phyloP scores from a whole-genome alignment of 2,329 filamentous ascomycete genomes.

The Paracamarosporium sp. region DNA sequence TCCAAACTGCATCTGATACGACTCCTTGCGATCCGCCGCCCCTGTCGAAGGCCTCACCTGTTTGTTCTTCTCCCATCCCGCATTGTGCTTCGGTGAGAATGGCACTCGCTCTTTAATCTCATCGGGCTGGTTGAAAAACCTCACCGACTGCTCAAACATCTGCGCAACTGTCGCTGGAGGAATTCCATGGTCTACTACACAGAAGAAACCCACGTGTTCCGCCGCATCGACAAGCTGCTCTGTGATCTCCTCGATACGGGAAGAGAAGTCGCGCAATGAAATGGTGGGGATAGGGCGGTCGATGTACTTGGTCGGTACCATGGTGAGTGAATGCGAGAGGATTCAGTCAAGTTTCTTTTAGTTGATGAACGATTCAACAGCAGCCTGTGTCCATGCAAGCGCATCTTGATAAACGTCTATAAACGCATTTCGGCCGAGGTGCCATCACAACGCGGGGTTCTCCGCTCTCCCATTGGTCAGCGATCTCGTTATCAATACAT shows the following conservation, averaged over 20 bases:
- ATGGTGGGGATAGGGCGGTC: constrained; percentile 39
- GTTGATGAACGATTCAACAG: too few relatives aligned
- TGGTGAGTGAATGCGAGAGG: too few relatives aligned
- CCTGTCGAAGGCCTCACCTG: constrained; percentile 68
- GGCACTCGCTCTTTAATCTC: constrained; percentile 61
- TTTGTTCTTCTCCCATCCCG: constrained; percentile 66
- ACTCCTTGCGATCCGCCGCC: constrained; percentile 65
- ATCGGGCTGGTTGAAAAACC: constrained; percentile 63
- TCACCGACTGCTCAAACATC: constrained; percentile 59
- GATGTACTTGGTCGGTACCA: constrained; percentile 26
- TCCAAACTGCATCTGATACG: constrained; percentile 69
- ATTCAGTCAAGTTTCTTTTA: too few relatives aligned
- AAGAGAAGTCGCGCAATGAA: constrained; percentile 61
- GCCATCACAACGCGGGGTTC: neutral
- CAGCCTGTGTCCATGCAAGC: too few relatives aligned
- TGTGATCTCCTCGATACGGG: constrained; percentile 62
- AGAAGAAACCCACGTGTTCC: constrained; percentile 68
- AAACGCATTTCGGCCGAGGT: neutral
- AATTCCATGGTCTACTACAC: constrained; percentile 63
- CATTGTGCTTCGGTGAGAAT: constrained; percentile 60
- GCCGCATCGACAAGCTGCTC: constrained; percentile 60
- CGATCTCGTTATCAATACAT: neutral
- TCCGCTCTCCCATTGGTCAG: neutral
- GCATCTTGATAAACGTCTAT: too few relatives aligned
- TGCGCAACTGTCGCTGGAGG: constrained; percentile 55